phyloP scores from a whole-genome alignment of 73 alveolate genomes.

The Paramecium caudatum region DNA sequence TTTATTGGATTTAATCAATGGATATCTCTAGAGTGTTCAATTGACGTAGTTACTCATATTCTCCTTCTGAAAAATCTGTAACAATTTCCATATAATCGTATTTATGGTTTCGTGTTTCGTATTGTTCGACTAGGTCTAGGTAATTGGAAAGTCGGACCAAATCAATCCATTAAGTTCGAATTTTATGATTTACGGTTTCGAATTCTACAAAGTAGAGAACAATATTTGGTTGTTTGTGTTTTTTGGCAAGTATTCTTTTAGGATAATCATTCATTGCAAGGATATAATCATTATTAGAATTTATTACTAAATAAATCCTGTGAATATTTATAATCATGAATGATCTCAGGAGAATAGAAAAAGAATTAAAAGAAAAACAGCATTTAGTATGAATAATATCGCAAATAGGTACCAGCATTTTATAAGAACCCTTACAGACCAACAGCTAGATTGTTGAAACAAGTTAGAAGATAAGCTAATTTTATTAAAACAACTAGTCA shows the following conservation, averaged over 20 bases:
- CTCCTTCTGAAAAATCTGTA: neutral
- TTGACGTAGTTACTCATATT: constrained; percentile 7
- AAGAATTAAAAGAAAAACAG: constrained; percentile 15
- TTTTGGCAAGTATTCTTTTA: neutral
- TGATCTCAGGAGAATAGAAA: constrained; percentile 35
- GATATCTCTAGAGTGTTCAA: neutral
- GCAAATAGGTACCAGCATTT: constrained; percentile 36
- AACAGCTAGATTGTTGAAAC: constrained; percentile 42
- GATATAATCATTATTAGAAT: too few species aligned
- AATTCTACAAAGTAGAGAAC: neutral
- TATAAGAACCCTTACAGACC: constrained; percentile 39
- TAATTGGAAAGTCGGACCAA: neutral
- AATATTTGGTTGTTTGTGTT: neutral
- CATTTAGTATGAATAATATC: constrained; percentile 17
- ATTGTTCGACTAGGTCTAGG: neutral
- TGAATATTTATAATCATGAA: too few species aligned
- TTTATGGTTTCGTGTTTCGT: neutral
- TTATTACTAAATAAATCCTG: too few species aligned
- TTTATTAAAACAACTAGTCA: constrained; percentile 33
- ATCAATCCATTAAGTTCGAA: constrained; percentile 18
- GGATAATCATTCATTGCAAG: constrained; percentile 48
- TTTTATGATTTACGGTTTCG: neutral
- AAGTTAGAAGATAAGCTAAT: constrained; percentile 32
- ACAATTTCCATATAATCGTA: constrained; percentile 4
- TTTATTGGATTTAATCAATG: neutral